Evolutionary conservation across 495 filamentous ascomycete genomes (phyloP), one percentile per base, ranked within the genome.

Genomic region (Thermochaetoides thermophila): DNA sequence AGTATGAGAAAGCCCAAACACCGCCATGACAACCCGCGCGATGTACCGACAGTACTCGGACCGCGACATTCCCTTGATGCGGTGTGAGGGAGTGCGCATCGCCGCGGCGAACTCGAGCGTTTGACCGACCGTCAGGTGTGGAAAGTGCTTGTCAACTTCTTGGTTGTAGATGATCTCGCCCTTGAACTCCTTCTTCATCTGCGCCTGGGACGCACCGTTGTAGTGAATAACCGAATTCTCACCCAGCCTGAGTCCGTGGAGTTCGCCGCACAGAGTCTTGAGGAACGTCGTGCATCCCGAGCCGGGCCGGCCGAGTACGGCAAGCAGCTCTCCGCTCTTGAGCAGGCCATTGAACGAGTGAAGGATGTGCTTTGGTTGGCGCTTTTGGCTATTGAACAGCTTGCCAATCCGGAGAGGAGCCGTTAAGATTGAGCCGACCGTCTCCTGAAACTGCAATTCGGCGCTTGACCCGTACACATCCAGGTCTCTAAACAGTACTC

Each of bases 271-370:
- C 10, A 85, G 57, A 7, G 75, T 73, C 57, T 81, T 81, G 27
- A 85, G 49, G 38, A 87, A 73, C 3, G 81, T 85, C 3, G 38
- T 50, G 38, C 49, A 57, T 12, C 59, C 48, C 2, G 40, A 45
- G 37, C 75, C 84, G 5, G 84, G 84, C 11, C 74, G 68, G 11
- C 81, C 82, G 10, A 92, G 63, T 0, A 87, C 83, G 5, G 84
- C 65, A 20, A 86, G 56, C 70, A 89, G 76, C 54, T 92, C 82
- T 12, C 84, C 82, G 20, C 65, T 72, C 41, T 69, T 69, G 2
- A 87, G 62, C 5, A 85, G 47, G 1, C 81, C 83, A 32, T 81
- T 76, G 44, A 86, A 82, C 19, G 72, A 56, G 18, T 70, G 70
- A 19, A 89, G 59, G 35, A 87, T 85, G 22, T 81, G 59, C 32